Conservation (phyloP, 805 yeast genomes). For the Yamadazyma laniorum region DNA sequence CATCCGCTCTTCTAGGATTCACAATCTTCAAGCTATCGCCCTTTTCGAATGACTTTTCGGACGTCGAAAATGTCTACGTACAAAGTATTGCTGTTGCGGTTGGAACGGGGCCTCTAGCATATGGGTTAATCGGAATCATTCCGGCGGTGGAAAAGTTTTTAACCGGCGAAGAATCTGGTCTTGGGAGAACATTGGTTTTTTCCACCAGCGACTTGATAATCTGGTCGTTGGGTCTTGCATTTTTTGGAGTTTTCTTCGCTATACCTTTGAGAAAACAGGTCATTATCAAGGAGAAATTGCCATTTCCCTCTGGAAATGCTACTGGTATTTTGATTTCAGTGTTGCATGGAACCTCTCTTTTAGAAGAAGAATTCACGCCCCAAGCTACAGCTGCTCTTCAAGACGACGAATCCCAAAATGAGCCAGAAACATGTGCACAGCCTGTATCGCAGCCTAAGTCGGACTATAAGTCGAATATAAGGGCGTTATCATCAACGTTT, state of each 20-base stretch:
- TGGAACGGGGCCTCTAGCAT: constrained; percentile 96
- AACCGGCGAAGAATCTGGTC: constrained; percentile 74
- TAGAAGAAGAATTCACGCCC: constrained; percentile 21
- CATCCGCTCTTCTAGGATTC: constrained; percentile 86
- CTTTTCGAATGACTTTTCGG: constrained; percentile 50
- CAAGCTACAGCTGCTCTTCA: neutral
- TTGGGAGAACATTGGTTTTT: constrained; percentile 33
- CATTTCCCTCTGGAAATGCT: constrained; percentile 94
- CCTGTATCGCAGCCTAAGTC: neutral
- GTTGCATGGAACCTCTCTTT: constrained; percentile 66
- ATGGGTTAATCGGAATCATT: constrained; percentile 90
- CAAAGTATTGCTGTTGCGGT: constrained; percentile 95
- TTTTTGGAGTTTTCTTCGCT: constrained; percentile 95
- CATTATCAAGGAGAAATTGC: constrained; percentile 79
- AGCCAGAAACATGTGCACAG: neutral
- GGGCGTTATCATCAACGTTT: constrained; percentile 61
- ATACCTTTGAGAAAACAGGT: constrained; percentile 84
- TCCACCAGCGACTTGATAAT: constrained; percentile 54
- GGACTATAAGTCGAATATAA: constrained; percentile 54
- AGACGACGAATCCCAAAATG: constrained; percentile 1
- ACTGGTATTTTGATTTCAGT: constrained; percentile 92
- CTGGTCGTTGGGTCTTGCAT: constrained; percentile 87
- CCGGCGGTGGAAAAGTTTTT: constrained; percentile 94
- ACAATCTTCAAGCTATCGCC: constrained; percentile 70
- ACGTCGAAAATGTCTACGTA: constrained; percentile 90